Base-by-base conservation (phyloP, 305 asterid genomes). In the Fraxinus paxiana region DNA sequence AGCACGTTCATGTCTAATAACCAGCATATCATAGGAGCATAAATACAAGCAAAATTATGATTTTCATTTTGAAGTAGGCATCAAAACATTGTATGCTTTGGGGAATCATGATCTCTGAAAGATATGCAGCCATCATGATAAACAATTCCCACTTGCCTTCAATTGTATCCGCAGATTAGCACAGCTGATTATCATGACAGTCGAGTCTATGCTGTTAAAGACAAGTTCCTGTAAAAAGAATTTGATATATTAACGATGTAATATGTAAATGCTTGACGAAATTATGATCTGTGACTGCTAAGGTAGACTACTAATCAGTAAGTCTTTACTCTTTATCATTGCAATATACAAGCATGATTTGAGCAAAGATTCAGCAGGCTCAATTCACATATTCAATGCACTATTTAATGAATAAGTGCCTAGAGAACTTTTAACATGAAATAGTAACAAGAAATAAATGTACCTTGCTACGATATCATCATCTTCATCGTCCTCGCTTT, bases 51-150 rank as follows among this genome's bases (percentile, higher is more conserved):
- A 73, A 73, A 75, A 82, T 8, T 12, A 73, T 26, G 63, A 86
- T 79, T 24, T 86, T 78, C 24, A 12, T 30, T 17, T 69, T 65
- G 28, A 8, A 12, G 38, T 26, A 38, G 79, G 24, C 34, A 1
- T 17, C 26, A 0, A 34, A 73, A 30, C 5, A 5, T 20, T 6
- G 43, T 17, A 51, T 48, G 48, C 63, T 13, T 31, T 10, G 46
- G 35, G 37, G 72, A 79, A 79, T 13, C 70, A 9, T 5, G 18
- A 77, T 7, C 12, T 26, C 28, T 65, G 77, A 54, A 20, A 6
- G 6, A 78, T 87, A 85, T 34, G 82, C 85, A 65, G 20, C 46
- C 84, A 87, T 56, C 74, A 74, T 69, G 34, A 79, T 2, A 10
- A 74, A 30, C 81, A 85, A 59, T 73, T 67, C 73, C 83, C 86